Conservation (phyloP, 768 basidiomycete genomes). For the Boletales sp. region DNA sequence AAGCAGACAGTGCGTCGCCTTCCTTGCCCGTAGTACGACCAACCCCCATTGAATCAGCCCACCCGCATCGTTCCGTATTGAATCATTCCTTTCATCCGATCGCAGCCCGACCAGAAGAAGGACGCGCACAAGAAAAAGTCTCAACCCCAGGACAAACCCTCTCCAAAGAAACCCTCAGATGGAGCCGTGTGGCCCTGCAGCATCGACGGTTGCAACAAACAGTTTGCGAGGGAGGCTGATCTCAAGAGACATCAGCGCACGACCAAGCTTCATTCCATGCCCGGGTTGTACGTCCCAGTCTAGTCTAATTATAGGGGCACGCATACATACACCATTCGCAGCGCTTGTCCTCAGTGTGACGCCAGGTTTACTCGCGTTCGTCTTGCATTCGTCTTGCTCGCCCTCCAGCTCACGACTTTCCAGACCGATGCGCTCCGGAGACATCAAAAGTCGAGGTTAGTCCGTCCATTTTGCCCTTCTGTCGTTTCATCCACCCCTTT, state of each 20-base stretch:
- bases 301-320: conserved; percentile 11
- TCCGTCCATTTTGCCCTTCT: conserved; percentile 7
- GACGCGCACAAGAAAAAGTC: conserved; percentile 39
- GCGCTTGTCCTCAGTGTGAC: conserved; percentile 76
- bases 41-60: conserved; percentile 20
- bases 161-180: conserved; percentile 47
- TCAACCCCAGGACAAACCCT: conserved; percentile 40
- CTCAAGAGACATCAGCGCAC: conserved; percentile 79
- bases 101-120: conserved; percentile 40
- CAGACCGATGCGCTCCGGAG: conserved; percentile 80
- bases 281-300: conserved; percentile 55
- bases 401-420: conserved; percentile 10
- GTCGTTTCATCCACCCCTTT: conserved; percentile 1
- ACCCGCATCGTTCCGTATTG: conserved; percentile 9
- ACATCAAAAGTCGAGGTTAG: conserved; percentile 76
- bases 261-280: conserved; percentile 71
- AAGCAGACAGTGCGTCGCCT: conserved; percentile 33
- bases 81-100: conserved; percentile 1
- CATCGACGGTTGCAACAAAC: conserved; percentile 78
- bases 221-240: conserved; percentile 80
- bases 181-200: conserved; percentile 73
- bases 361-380: conserved; percentile 75
- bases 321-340: conserved; percentile 27
- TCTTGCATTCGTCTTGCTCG: conserved; percentile 20
- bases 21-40: conserved; percentile 5